A percentile compares a stretch with the other conserved stretches of the same genome.
Conservation (phyloP, 2,329 filamentous ascomycete species). For the Colletotrichum sp. region DNA sequence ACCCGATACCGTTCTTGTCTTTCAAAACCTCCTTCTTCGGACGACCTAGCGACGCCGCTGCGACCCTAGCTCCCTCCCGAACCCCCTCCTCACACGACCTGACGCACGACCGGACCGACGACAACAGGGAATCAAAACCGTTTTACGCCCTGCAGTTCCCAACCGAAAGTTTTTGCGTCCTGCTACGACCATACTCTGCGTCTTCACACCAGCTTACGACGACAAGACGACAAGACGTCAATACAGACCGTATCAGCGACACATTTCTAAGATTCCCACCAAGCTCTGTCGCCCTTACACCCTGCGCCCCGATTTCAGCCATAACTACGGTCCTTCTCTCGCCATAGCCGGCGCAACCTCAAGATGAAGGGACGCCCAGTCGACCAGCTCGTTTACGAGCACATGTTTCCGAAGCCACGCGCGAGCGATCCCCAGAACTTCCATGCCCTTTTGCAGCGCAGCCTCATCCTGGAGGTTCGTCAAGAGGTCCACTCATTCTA, state of each 20-base stretch:
- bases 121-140: neutral
- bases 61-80: constrained; percentile 10
- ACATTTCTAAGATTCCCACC: neutral
- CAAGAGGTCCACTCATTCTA: constrained; percentile 82
- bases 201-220: neutral
- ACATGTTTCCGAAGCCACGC: constrained; percentile 73
- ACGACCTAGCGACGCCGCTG: constrained; percentile 3
- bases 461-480: constrained; percentile 78
- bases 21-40: constrained; percentile 2
- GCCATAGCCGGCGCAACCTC: neutral
- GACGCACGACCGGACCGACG: neutral
- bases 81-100: constrained; percentile 4
- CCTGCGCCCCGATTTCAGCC: neutral
- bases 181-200: neutral
- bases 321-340: neutral
- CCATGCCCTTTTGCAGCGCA: constrained; percentile 70
- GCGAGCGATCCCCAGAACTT: constrained; percentile 75
- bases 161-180: neutral
- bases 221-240: neutral
- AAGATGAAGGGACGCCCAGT: constrained; percentile 74
- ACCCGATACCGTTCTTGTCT: constrained; percentile 7
- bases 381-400: constrained; percentile 75
- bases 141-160: neutral
- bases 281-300: neutral
- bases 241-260: neutral